Base-by-base conservation (phyloP, 2,329 filamentous ascomycete genomes). In the Sclerotinia minor region DNA sequence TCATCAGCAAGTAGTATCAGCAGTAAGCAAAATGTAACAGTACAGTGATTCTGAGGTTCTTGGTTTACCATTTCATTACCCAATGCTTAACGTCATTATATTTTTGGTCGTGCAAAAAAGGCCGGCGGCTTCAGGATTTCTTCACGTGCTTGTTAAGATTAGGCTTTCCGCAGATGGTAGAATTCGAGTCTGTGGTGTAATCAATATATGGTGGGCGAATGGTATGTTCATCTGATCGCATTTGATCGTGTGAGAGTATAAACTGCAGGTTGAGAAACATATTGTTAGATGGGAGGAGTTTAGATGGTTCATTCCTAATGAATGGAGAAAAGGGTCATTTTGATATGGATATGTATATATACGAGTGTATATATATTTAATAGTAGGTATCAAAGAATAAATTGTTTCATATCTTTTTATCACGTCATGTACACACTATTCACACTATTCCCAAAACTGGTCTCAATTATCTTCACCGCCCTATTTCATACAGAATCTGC, bases 381-480 rank as follows among this genome's bases (percentile, higher is more conserved):
- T n/a, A 29, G 29, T 29, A 29, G 29, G 29, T 5, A 29, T 44
- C n/a, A 19, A 44, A 2, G 19, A 6, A 21, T 21, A 7, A 19
- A 58, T 29, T 21, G 55, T 13, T 45, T 45, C n/a, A 44, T 21
- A 45, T 29, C 29, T 19, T 19, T 44, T 11, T 38, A 55, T 38
- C 15, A 38, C 35, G 54, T 57, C 54, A 57, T 57, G 32, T n/a
- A n/a, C 26, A 54, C 29, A 54, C n/a, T n/a, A 24, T 38, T 38
- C 54, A 3, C 9, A 44, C 35, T 24, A 58, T 24, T 6, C n/a
- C 24, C 54, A 58, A 44, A 50, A 26, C 15, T 58, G 54, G n/a
- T n/a, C 54, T 41, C 32, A 52, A 52, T 57, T 41, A 38, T 41
- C 35, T 57, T 35, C 29, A 58, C 54, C 35, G 35, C 54, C 13